These are phyloP conservation scores for Cladosporium sp. DNA, from an alignment of 2,329 filamentous ascomycete species.

Conservation along the genomic window DNA sequence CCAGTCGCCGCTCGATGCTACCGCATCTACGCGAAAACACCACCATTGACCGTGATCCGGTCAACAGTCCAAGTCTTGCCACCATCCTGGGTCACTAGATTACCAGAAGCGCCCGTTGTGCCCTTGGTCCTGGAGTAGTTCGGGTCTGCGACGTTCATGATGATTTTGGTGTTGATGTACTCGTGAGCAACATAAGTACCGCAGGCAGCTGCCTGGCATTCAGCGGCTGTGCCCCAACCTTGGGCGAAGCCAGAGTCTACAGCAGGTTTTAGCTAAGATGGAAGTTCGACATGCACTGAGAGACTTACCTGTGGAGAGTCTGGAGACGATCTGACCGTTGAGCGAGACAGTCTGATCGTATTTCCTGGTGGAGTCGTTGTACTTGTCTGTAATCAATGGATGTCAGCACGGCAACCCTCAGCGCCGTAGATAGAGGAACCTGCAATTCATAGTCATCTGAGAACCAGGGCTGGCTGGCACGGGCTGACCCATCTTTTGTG, in stretches of 20 bases:
- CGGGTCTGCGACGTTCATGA: slow-evolving; percentile 32
- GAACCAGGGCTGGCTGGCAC: slow-evolving; percentile 23
- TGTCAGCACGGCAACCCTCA: neutral
- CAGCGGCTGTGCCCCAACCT: slow-evolving; percentile 42
- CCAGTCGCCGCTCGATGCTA: no score
- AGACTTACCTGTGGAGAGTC: slow-evolving; percentile 41
- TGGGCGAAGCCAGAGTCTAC: slow-evolving; percentile 17
- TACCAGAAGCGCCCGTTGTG: slow-evolving; percentile 36
- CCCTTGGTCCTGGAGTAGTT: slow-evolving; percentile 40
- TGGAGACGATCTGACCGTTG: slow-evolving; percentile 37
- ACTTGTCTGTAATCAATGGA: slow-evolving; percentile 29
- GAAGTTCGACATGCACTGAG: neutral
- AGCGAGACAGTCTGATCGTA: slow-evolving; percentile 40
- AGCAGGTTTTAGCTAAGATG: slow-evolving; percentile 9
- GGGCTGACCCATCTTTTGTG: slow-evolving; percentile 17
- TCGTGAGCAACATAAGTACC: slow-evolving; percentile 40
- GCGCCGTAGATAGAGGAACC: neutral
- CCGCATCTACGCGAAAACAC: neutral
- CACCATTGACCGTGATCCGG: slow-evolving; percentile 31
- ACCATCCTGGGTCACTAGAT: slow-evolving; percentile 38
- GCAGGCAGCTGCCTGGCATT: slow-evolving; percentile 38
- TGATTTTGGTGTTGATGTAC: slow-evolving; percentile 40
- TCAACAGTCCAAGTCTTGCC: slow-evolving; percentile 43
- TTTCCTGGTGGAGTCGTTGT: slow-evolving; percentile 36
- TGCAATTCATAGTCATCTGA: slow-evolving; percentile 40